These are phyloP conservation scores for Incumbomyces delicatus DNA, from an alignment of 2,329 filamentous ascomycete species.

Conservation along the genomic window DNA sequence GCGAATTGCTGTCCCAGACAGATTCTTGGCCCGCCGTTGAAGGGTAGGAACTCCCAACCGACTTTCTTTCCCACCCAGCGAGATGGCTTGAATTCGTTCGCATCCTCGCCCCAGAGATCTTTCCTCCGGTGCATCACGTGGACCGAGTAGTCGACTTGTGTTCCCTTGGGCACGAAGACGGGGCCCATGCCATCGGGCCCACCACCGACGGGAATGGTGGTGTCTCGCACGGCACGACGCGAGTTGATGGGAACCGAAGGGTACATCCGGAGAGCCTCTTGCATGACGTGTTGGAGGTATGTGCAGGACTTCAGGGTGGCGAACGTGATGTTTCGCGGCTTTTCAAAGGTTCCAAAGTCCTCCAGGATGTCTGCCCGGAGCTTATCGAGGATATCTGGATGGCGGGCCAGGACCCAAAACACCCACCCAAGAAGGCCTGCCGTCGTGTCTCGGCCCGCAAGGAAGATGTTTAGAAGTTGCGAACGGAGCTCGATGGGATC, in stretches of 20 bases:
- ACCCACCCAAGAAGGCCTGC: slow-evolving; percentile 25
- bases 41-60: slow-evolving; percentile 46
- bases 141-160: slow-evolving; percentile 55
- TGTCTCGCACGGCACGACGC: slow-evolving; percentile 41
- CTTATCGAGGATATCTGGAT: slow-evolving; percentile 27
- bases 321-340: slow-evolving; percentile 11
- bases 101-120: slow-evolving; percentile 40
- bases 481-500: slow-evolving; percentile 20
- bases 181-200: slow-evolving; percentile 37
- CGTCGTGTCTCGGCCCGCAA: slow-evolving; percentile 30
- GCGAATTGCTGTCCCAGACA: slow-evolving; percentile 25
- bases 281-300: slow-evolving; percentile 21
- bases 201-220: slow-evolving; percentile 40
- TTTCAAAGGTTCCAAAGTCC: slow-evolving; percentile 8
- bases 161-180: slow-evolving; percentile 41
- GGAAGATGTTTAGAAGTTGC: slow-evolving; percentile 27
- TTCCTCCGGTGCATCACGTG: slow-evolving; percentile 63
- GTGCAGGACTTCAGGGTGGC: slow-evolving; percentile 12
- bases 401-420: slow-evolving; percentile 23
- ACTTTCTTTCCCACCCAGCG: slow-evolving; percentile 62
- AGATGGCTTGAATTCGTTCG: slow-evolving; percentile 52
- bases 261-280: slow-evolving; percentile 36
- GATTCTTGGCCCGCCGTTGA: slow-evolving; percentile 23
- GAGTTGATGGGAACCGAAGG: slow-evolving; percentile 42
- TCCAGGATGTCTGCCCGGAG: slow-evolving; percentile 27